Base-by-base conservation (phyloP, 2,329 filamentous ascomycete genomes). In the Metarhizium sp. region DNA sequence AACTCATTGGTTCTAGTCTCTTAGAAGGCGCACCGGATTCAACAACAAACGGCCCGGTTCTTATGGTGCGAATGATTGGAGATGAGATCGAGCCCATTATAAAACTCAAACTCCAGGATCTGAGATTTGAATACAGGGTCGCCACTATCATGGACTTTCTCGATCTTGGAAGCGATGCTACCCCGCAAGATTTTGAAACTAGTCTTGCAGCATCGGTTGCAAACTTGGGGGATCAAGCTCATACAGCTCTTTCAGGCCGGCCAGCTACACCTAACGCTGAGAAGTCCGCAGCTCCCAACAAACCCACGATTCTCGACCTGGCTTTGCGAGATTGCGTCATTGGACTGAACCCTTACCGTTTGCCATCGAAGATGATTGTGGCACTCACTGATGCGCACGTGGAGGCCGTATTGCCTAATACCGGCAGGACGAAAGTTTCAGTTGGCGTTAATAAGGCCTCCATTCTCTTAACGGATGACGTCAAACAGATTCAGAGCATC, bases 1-100 rank as follows among this genome's bases (percentile, higher is more conserved):
- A 89, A 50, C 74, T 99, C 13, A 63, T 97, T 5, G 84, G 84
- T 45, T 83, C 77, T 20, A 63, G 65, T 13, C 50, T 61, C 11
- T 63, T 65, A n/a, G 59, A 58, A 38, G 61, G 62, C 6, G 59
- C 64, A 45, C 67, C 61, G 18, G 66, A 68, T 5, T 57, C 60
- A 20, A 56, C 64, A 20, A 59, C 58, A 3, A 62, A 59, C 45
- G 61, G 63, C 4, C 71, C 73, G 1, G 89, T 92, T 60, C 69
- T 97, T 53, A 96, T 95, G 85, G 82, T 88, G 57, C 82, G 94
- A 51, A 88, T 96, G 73, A 88, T 99, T 60, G 90, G 90, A 0
- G 92, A 97, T 66, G 92, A 97, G 67, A 89, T 95, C 72, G 92
- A 97, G 60, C 92, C 95, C 0, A 85, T 90, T 6, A 76, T 96